Percentiles rank a stretch among this genome's conserved stretches.
These are phyloP conservation scores for Hypoxylon sp. DNA, from an alignment of 2,329 filamentous ascomycete species.

Conservation along the genomic window DNA sequence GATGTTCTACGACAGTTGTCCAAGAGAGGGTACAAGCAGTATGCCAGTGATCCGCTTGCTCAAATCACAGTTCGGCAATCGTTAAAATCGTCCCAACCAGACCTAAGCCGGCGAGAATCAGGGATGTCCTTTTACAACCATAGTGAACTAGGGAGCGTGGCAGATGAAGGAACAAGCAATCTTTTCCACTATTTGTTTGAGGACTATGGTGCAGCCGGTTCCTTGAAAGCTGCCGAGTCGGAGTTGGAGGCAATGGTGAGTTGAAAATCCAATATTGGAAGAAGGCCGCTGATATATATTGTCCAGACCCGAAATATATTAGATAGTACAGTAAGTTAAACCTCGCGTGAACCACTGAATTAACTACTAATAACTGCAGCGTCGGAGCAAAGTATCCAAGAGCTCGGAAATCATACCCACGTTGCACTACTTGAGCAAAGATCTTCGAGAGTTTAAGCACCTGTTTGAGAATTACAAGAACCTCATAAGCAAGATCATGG, in stretches of 20 bases:
- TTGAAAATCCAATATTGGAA: slow-evolving; percentile 4
- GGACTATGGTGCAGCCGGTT: slow-evolving; percentile 68
- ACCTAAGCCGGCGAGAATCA: slow-evolving; percentile 35
- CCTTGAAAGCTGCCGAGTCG: slow-evolving; percentile 56
- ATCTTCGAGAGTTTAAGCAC: slow-evolving; percentile 67
- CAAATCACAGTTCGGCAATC: slow-evolving; percentile 51
- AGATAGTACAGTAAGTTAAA: slow-evolving; percentile 46
- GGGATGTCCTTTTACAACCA: slow-evolving; percentile 32
- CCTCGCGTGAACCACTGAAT: not conserved
- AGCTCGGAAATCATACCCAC: slow-evolving; percentile 63
- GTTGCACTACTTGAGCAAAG: slow-evolving; percentile 67
- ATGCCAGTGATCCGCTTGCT: slow-evolving; percentile 52
- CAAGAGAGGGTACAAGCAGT: slow-evolving; percentile 48
- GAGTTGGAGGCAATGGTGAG: slow-evolving; percentile 60
- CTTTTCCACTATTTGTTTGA: slow-evolving; percentile 74
- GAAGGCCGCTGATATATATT: slow-evolving; percentile 26
- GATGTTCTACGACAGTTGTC: slow-evolving; percentile 52
- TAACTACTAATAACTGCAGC: slow-evolving; percentile 36
- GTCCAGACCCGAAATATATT: slow-evolving; percentile 48
- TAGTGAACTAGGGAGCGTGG: slow-evolving; percentile 35
- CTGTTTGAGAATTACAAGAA: slow-evolving; percentile 68
- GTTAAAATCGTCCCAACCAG: slow-evolving; percentile 46
- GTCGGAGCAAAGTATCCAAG: slow-evolving; percentile 49
- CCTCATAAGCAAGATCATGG: slow-evolving; percentile 66
- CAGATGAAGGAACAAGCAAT: slow-evolving; percentile 63